A percentile compares a stretch with the other conserved stretches of the same genome.
These are phyloP conservation scores for Ophiostoma ips DNA, from an alignment of 2,329 filamentous ascomycete species.

Conservation along the genomic window DNA sequence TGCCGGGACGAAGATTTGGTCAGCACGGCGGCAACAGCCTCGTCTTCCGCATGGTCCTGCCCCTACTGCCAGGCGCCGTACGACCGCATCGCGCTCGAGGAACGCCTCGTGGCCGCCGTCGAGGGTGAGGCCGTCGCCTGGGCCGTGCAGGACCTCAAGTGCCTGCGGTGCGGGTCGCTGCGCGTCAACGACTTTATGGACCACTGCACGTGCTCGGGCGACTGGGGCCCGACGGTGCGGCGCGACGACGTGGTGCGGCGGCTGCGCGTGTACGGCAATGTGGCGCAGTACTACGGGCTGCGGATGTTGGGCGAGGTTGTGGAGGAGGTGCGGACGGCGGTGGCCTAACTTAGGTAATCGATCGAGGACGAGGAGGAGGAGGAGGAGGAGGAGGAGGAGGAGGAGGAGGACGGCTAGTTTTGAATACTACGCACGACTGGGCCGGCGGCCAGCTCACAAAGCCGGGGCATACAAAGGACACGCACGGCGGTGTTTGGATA, in stretches of 20 bases:
- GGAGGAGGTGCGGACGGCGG: slow-evolving; percentile 33
- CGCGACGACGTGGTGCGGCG: slow-evolving; percentile 49
- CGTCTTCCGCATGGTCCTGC: slow-evolving; percentile 79
- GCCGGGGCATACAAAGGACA: background rate
- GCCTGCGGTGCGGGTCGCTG: slow-evolving; percentile 54
- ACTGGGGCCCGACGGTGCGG: slow-evolving; percentile 62
- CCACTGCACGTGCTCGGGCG: slow-evolving; percentile 84
- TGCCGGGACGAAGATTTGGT: slow-evolving; percentile 79
- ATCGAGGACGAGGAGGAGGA: too few species aligned
- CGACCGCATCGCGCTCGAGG: slow-evolving; percentile 69
- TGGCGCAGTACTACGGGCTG: slow-evolving; percentile 66
- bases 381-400: too few species aligned
- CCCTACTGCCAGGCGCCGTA: slow-evolving; percentile 61
- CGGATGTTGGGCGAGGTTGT: slow-evolving; percentile 70
- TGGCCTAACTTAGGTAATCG: too few species aligned
- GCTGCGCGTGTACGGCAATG: slow-evolving; percentile 57
- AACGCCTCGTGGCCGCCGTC: slow-evolving; percentile 63
- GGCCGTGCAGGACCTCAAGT: slow-evolving; percentile 83
- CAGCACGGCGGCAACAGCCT: slow-evolving; percentile 20
- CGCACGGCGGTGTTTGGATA: background rate
- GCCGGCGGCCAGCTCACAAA: too few species aligned
- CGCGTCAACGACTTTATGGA: slow-evolving; percentile 90
- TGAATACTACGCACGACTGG: too few species aligned
- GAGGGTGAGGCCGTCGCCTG: slow-evolving; percentile 65
- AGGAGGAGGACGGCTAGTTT: too few species aligned